phyloP scores from a whole-genome alignment of 768 basidiomycete genomes.

The Trametes punicea region DNA sequence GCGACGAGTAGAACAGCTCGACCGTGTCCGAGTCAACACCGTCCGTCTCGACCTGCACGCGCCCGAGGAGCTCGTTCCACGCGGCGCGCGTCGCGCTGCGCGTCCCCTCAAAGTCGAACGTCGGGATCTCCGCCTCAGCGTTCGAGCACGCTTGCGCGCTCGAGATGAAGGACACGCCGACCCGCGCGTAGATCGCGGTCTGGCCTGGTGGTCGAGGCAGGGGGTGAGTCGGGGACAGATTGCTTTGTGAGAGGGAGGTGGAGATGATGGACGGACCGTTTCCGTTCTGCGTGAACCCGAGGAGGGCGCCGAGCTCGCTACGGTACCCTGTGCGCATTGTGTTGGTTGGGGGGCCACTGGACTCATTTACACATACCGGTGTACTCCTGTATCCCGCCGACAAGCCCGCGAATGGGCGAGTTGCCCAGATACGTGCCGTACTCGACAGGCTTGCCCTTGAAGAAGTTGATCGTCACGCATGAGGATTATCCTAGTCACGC shows the following conservation, averaged over 20 bases:
- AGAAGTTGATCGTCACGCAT: neutral
- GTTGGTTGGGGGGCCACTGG: neutral
- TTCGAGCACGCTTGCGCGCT: constrained; percentile 56
- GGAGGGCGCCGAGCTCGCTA: constrained; percentile 50
- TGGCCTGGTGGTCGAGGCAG: neutral
- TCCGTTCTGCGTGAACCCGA: constrained; percentile 48
- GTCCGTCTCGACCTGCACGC: constrained; percentile 50
- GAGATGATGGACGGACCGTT: constrained; percentile 8
- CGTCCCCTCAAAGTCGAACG: constrained; percentile 52
- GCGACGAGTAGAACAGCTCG: constrained; percentile 59
- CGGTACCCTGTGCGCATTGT: constrained; percentile 36
- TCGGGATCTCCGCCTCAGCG: constrained; percentile 57
- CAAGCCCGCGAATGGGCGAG: constrained; percentile 45
- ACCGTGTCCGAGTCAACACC: constrained; percentile 48
- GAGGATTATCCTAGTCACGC: neutral
- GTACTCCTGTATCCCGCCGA: constrained; percentile 47
- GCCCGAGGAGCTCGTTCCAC: constrained; percentile 58
- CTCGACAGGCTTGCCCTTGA: constrained; percentile 43
- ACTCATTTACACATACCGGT: constrained; percentile 34
- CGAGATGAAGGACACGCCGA: constrained; percentile 65
- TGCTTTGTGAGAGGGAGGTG: no score
- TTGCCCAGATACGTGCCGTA: constrained; percentile 54
- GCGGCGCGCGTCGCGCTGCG: constrained; percentile 39
- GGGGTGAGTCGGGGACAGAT: neutral
- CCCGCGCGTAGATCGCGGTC: constrained; percentile 53